phyloP scores from a whole-genome alignment of 768 basidiomycete species.

The Lenzites betulinus region DNA sequence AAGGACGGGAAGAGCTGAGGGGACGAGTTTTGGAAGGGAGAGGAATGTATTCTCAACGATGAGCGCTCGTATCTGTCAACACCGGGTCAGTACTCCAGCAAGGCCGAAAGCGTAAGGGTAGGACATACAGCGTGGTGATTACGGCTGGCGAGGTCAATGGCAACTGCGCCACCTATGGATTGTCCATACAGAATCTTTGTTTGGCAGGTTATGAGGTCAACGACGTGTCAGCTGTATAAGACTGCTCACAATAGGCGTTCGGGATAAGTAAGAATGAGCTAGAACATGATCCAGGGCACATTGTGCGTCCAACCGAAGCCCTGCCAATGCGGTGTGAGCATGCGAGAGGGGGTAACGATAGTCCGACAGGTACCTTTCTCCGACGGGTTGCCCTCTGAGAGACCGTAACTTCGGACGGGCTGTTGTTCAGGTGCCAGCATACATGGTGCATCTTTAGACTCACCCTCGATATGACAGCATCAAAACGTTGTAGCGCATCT shows the following conservation, averaged over 20 bases:
- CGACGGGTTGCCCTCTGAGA: slow-evolving; percentile 82
- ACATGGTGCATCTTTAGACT: slow-evolving; percentile 25
- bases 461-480: slow-evolving; percentile 95
- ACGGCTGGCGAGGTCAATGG: slow-evolving; percentile 81
- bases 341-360: background rate
- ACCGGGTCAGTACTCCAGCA: background rate
- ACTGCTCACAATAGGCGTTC: slow-evolving; percentile 64
- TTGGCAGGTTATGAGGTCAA: background rate
- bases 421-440: slow-evolving; percentile 1
- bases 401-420: slow-evolving; percentile 67
- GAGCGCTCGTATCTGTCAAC: slow-evolving; percentile 65
- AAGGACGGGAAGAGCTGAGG: slow-evolving; percentile 72
- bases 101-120: background rate
- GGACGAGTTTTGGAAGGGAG: slow-evolving; percentile 81
- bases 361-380: slow-evolving; percentile 61
- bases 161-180: slow-evolving; percentile 91
- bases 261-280: slow-evolving; percentile 61
- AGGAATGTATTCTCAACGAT: slow-evolving; percentile 95
- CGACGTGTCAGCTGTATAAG: background rate
- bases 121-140: slow-evolving; percentile 66
- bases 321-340: slow-evolving; percentile 38
- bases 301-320: slow-evolving; percentile 83
- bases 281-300: slow-evolving; percentile 74
- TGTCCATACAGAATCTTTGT: slow-evolving; percentile 76
- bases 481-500: slow-evolving; percentile 90